Evolutionary conservation across 306 rosid species (phyloP), one percentile per base, ranked within the genome.

Genomic region (Amphicarpaea edgeworthii): DNA sequence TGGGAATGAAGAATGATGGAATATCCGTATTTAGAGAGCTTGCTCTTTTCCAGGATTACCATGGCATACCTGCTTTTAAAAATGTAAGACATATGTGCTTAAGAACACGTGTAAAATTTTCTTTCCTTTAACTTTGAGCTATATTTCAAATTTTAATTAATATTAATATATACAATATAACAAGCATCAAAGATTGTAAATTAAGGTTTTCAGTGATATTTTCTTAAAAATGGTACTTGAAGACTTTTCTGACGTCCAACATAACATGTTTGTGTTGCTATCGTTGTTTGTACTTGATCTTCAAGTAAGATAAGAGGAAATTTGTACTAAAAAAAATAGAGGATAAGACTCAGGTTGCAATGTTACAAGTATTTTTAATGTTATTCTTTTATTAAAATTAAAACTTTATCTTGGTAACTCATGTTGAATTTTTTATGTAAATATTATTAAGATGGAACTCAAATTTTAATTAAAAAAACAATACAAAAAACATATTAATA

Each of bases 11-110:
- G 77, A 79, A 61, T 70, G 78, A 88, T 55, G 93, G 95, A 8
- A 69, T 23, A 21, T 94, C 97, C 6, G 17, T 77, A 20, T 92
- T 94, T 78, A 87, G 51, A 78, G 93, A 92, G 37, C 87, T 94
- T 2, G 97, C 97, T 12, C 89, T 94, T 49, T 94, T 92, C 79
- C 98, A 94, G 77, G 97, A 94, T 83, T 94, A 94, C 30, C 93
- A 85, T 16, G 98, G 98, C 30, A 81, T 90, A 23, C 89, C 98
- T 2, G 75, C 86, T 76, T 89, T 94, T 43, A 94, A 94, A 83
- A 82, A 87, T 7, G 98, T 90, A 83, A 51, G 80, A 41, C n/a
- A n/a, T n/a, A n/a, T n/a, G n/a, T n/a, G n/a, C n/a, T n/a, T n/a
- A n/a, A n/a, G n/a, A n/a, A n/a, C n/a, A 12, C 20, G 1, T 37